Evolutionary conservation across 495 filamentous ascomycete genomes (phyloP).

Genomic region (Hypoxylon crocopeplum): DNA sequence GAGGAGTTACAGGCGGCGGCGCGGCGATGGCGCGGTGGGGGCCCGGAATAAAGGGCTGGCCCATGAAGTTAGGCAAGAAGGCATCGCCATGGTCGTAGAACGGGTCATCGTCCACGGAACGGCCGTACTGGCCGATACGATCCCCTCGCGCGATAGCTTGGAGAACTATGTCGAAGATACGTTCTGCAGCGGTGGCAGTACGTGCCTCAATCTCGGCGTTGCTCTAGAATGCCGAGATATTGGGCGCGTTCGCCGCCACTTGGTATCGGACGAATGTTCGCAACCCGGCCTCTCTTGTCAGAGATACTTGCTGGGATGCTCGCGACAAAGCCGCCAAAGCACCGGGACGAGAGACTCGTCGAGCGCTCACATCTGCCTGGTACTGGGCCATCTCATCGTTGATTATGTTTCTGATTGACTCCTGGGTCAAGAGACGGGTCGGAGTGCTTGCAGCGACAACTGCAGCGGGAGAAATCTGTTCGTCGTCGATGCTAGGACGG

Average conservation of each 20-base stretch:
- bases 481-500: not conserved
- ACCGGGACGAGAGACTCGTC: not conserved
- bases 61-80: not conserved
- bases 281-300: constrained; percentile 11
- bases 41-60: too few relatives aligned
- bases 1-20: too few relatives aligned
- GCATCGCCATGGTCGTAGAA: constrained; percentile 10
- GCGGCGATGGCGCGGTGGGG: too few relatives aligned
- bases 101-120: constrained; percentile 14
- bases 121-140: not conserved
- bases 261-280: constrained; percentile 15
- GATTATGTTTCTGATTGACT: constrained; percentile 12
- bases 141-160: constrained; percentile 5
- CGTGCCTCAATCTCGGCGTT: constrained; percentile 13
- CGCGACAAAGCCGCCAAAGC: not conserved
- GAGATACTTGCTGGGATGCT: not conserved
- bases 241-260: constrained; percentile 11
- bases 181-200: constrained; percentile 10
- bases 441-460: constrained; percentile 27
- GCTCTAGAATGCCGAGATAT: constrained; percentile 29
- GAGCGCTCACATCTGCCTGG: not conserved
- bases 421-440: not conserved
- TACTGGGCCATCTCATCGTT: constrained; percentile 13
- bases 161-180: not conserved
- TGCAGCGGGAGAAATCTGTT: not conserved